Percentiles rank a stretch among this genome's conserved stretches.
These are phyloP conservation scores for Trichoderma hamatum DNA, from an alignment of 2,329 filamentous ascomycete genomes.

Conservation along the genomic window DNA sequence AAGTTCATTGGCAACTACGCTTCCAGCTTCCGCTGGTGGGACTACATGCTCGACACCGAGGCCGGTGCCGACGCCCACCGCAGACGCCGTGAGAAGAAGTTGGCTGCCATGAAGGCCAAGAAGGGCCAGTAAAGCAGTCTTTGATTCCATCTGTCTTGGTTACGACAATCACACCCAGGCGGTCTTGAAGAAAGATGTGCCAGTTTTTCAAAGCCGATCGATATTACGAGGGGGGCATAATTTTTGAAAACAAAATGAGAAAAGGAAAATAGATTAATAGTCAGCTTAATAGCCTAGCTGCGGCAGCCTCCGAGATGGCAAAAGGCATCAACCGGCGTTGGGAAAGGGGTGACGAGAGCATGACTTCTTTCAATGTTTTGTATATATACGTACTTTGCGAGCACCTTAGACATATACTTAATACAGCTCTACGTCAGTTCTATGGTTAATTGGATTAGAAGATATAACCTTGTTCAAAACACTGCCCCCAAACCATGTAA, in stretches of 20 bases:
- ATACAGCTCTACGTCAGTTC: conserved; percentile 39
- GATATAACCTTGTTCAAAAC: background rate
- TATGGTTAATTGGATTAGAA: background rate
- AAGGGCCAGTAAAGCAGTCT: conserved; percentile 61
- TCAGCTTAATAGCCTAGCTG: conserved; percentile 22
- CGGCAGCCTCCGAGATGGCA: conserved; percentile 23
- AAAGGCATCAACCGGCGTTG: conserved; percentile 28
- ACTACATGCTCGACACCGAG: conserved; percentile 91
- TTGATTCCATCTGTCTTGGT: background rate
- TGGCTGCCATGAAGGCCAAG: conserved; percentile 64
- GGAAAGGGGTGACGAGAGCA: conserved; percentile 25
- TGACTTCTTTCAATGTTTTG: conserved; percentile 25
- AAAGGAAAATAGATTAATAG: conserved; percentile 26
- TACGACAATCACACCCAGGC: background rate
- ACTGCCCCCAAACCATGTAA: background rate
- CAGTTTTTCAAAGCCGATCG: background rate
- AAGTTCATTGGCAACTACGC: conserved; percentile 98
- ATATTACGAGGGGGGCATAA: background rate
- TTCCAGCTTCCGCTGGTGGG: conserved; percentile 99
- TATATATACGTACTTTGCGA: conserved; percentile 28
- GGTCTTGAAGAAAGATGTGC: background rate
- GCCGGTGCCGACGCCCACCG: conserved; percentile 84
- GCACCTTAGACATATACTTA: conserved; percentile 40
- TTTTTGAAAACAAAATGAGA: conserved; percentile 10
- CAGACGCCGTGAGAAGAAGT: conserved; percentile 77